Conservation (phyloP, 805 yeast genomes). For the Starmerella cellae region DNA sequence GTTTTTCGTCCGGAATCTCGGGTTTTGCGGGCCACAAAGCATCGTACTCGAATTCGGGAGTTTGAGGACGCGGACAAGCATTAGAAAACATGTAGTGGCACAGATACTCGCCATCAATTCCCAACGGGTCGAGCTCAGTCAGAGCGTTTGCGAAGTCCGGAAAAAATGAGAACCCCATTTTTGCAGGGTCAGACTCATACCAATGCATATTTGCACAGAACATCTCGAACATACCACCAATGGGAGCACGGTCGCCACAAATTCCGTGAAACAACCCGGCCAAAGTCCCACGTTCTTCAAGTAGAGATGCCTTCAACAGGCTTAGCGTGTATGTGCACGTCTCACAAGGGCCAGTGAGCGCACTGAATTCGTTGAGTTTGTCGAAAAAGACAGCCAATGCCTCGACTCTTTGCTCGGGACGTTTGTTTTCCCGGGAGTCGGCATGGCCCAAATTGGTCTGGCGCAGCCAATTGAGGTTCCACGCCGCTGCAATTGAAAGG, state of each 20-base stretch:
- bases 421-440: constrained; percentile 5
- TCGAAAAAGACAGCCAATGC: constrained; percentile 9
- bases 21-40: constrained; percentile 36
- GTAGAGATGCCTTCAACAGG: constrained; percentile 6
- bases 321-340: constrained; percentile 10
- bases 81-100: constrained; percentile 40
- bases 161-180: constrained; percentile 18
- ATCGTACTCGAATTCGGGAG: constrained; percentile 37
- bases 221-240: constrained; percentile 4
- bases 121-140: constrained; percentile 38
- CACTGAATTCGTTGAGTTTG: constrained; percentile 3
- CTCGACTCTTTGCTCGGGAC: constrained; percentile 10
- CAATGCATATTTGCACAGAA: constrained; percentile 13
- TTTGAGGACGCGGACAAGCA: constrained; percentile 41
- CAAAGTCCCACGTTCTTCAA: constrained; percentile 1
- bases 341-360: constrained; percentile 20
- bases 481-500: not conserved
- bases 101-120: constrained; percentile 47
- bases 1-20: constrained; percentile 5
- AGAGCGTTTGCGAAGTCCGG: constrained; percentile 40
- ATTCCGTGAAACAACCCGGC: constrained; percentile 13
- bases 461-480: constrained; percentile 15
- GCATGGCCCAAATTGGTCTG: constrained; percentile 4
- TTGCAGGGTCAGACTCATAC: constrained; percentile 6
- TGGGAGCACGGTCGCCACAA: constrained; percentile 13